These are phyloP conservation scores for Leishmania major DNA, from an alignment of 208 protist species.

Conservation along the genomic window DNA sequence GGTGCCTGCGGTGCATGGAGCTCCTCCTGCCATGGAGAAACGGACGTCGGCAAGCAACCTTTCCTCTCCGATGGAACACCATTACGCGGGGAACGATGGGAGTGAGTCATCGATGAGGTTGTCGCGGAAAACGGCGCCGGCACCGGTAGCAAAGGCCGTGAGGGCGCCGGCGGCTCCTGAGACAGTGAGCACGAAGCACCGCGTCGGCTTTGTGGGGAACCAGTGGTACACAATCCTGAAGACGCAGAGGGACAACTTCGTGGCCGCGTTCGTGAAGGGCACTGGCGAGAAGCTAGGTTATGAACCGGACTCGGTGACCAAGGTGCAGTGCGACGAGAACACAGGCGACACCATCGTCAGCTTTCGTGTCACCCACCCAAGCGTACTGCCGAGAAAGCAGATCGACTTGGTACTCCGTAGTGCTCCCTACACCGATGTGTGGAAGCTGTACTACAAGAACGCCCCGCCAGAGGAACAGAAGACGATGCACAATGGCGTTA, in stretches of 20 bases:
- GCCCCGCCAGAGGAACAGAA: background rate
- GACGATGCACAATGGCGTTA: conserved; percentile 10
- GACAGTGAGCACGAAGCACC: conserved; percentile 36
- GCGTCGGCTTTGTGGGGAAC: conserved; percentile 71
- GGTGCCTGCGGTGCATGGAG: background rate
- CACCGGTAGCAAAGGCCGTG: background rate
- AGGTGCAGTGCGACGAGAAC: conserved; percentile 45
- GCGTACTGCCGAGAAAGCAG: conserved; percentile 37
- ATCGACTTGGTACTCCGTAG: conserved; percentile 46
- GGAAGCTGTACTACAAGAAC: conserved; percentile 59
- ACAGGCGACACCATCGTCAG: conserved; percentile 68
- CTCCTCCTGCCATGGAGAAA: background rate
- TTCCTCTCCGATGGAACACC: background rate
- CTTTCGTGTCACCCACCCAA: conserved; percentile 49
- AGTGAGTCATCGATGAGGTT: background rate
- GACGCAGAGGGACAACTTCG: conserved; percentile 32
- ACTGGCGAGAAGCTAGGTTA: conserved; percentile 34
- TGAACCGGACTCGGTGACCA: conserved; percentile 41
- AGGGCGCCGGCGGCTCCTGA: background rate
- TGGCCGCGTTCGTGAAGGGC: conserved; percentile 48
- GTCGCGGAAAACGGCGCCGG: background rate
- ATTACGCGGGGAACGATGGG: background rate
- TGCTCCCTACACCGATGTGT: conserved; percentile 59
- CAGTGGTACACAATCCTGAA: conserved; percentile 51
- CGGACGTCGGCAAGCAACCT: background rate